A percentile compares a stretch with the other conserved stretches of the same genome.
Evolutionary conservation across 164 flowering plant species (phyloP).

Genomic region (Tetracentron sinense): DNA sequence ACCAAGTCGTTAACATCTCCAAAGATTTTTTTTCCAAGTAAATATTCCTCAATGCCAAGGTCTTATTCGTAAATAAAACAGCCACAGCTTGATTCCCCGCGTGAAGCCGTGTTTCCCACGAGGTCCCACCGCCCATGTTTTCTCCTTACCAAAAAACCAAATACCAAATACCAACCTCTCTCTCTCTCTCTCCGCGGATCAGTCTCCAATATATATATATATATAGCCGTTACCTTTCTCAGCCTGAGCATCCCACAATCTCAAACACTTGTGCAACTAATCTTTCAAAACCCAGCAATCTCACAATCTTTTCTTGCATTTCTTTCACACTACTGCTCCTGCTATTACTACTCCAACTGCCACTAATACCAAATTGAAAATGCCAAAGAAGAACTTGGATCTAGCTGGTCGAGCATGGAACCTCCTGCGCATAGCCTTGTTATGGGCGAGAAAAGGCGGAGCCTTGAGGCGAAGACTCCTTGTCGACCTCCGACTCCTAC

Average conservation of each 20-base stretch:
- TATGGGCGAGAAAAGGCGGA: conserved; percentile 66
- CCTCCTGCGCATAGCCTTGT: conserved; percentile 41
- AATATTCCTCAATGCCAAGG: no score
- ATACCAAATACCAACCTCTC: background rate
- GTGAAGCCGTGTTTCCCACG: conserved; percentile 17
- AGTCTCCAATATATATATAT: no score
- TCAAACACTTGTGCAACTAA: background rate
- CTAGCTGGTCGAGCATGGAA: conserved; percentile 48
- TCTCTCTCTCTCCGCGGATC: background rate
- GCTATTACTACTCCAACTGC: background rate
- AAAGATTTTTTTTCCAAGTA: no score
- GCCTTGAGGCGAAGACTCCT: conserved; percentile 37
- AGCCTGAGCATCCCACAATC: background rate
- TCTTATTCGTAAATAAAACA: no score
- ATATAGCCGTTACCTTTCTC: conserved; percentile 4
- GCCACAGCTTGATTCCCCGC: conserved; percentile 14
- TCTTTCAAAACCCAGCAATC: background rate
- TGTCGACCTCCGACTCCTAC: conserved; percentile 33
- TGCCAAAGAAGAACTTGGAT: conserved; percentile 22
- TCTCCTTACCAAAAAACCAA: no score
- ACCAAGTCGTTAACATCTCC: no score
- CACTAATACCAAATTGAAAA: background rate
- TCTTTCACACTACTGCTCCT: background rate
- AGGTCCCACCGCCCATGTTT: conserved; percentile 6
- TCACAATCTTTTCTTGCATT: background rate